Base-by-base conservation (phyloP, 768 basidiomycete genomes). In the Mycena vitilis region DNA sequence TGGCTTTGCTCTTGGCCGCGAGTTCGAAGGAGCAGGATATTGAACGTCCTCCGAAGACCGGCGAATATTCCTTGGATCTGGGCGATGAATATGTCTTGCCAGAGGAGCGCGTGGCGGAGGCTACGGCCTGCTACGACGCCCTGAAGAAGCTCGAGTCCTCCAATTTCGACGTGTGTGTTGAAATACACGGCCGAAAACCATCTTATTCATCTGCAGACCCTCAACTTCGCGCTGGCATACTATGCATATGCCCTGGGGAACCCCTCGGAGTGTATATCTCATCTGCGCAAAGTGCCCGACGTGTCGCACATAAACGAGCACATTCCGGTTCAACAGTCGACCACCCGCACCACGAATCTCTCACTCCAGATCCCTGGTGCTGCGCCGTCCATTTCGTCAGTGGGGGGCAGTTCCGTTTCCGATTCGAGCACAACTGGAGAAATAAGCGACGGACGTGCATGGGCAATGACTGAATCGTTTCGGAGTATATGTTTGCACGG, bases 401-500 rank as follows among this genome's bases (percentile, higher is more conserved):
- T 81, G 73, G 83, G 83, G 5, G 86, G 85, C 18, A 89, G 86
- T 60, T 82, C 86, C 61, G 72, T 81, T 3, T 84, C 88, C 0
- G 72, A 81, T 18, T 77, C 81, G 7, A 77, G 84, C 22, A 71
- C 81, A 0, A 81, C 82, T 30, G 79, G 87, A 5, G 89, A 91
- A 67, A 85, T 93, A 56, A 83, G 82, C 58, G 91, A 94, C 73
- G 92, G 91, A 18, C 85, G 87, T 73, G 87, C 85, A 30, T 95
- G 92, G 93, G 86, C 89, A 0, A 82, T 91, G 71, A 83, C 86
- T 16, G 94, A 96, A 75, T 85, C 89, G 3, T 79, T 96, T 65
- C 87, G 95, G 44, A 92, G 91, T 57, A 79, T 90, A 54, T 95
- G 94, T 77, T 79, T 96, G 30, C 87, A 92, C 84, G 95, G 95